A percentile compares a stretch with the other conserved stretches of the same genome.
These are phyloP conservation scores for Allium sativum DNA, from an alignment of 106 monocot genomes.

Conservation along the genomic window DNA sequence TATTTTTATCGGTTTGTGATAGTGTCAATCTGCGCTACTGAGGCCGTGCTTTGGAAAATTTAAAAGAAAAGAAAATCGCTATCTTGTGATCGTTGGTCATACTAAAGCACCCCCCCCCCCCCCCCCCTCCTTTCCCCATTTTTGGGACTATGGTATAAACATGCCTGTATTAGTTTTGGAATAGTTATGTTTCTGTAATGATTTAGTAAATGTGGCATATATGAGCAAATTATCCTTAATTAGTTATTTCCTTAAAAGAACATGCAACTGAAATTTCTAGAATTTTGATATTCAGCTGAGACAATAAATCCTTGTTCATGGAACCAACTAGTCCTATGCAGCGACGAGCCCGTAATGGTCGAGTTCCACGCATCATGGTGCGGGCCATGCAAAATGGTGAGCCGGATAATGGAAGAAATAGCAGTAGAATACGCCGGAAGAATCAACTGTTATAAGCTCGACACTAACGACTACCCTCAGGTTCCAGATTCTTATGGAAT, in stretches of 20 bases:
- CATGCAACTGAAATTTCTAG: not conserved
- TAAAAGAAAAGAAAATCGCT: too few relatives aligned
- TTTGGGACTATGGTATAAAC: too few relatives aligned
- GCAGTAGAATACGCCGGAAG: slow-evolving; percentile 59
- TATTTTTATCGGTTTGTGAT: too few relatives aligned
- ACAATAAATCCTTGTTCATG: slow-evolving; percentile 52
- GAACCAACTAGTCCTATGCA: slow-evolving; percentile 51
- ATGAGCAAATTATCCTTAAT: not conserved
- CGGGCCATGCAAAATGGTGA: slow-evolving; percentile 76
- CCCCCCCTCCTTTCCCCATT: too few relatives aligned
- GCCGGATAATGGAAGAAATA: slow-evolving; percentile 58
- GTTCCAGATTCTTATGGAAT: slow-evolving; percentile 37
- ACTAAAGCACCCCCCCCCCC: too few relatives aligned
- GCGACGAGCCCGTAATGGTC: slow-evolving; percentile 54
- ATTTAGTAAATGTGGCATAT: too few relatives aligned
- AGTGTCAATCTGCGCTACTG: too few relatives aligned
- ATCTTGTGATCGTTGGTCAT: too few relatives aligned
- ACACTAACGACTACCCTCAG: slow-evolving; percentile 65
- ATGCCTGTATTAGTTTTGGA: too few relatives aligned
- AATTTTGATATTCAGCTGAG: slow-evolving; percentile 31
- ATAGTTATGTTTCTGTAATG: too few relatives aligned
- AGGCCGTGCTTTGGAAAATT: too few relatives aligned
- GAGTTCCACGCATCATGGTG: slow-evolving; percentile 92
- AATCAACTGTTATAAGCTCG: slow-evolving; percentile 45
- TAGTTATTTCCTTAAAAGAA: not conserved